phyloP scores from a whole-genome alignment of 345 rosid species.

The Bruguiera gymnorhiza region DNA sequence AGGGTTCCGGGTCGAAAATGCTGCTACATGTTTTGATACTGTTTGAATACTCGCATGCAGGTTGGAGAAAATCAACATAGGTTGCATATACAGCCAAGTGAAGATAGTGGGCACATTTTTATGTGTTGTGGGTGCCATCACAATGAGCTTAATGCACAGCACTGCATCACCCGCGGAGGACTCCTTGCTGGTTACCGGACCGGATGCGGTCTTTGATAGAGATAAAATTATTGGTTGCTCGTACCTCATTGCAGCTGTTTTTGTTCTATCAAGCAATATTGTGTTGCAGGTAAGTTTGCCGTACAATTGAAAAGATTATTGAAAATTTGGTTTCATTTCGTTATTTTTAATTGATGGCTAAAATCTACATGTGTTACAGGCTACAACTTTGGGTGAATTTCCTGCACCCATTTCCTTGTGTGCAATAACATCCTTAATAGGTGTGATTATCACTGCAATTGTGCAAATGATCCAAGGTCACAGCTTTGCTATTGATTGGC shows the following conservation, averaged over 20 bases:
- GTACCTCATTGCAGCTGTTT: conserved; percentile 70
- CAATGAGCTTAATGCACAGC: conserved; percentile 82
- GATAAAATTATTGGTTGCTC: conserved; percentile 68
- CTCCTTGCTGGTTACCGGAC: neutral
- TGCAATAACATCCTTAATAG: conserved; percentile 69
- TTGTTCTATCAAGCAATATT: conserved; percentile 54
- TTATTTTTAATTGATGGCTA: neutral
- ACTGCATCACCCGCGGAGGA: conserved; percentile 29
- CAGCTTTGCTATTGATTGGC: conserved; percentile 33
- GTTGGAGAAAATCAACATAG: conserved; percentile 68
- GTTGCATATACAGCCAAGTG: conserved; percentile 67
- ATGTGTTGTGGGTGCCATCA: conserved; percentile 72
- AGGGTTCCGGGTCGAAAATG: too few species aligned
- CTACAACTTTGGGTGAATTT: conserved; percentile 60
- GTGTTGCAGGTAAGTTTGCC: conserved; percentile 59
- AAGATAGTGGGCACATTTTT: conserved; percentile 75
- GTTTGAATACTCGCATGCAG: conserved; percentile 31
- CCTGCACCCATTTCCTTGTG: conserved; percentile 87
- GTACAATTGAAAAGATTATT: neutral
- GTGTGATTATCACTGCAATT: conserved; percentile 51
- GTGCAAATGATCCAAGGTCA: conserved; percentile 44
- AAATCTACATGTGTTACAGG: conserved; percentile 33
- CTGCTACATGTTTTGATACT: neutral
- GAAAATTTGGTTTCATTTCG: neutral
- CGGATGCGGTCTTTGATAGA: conserved; percentile 31